A percentile compares a stretch with the other conserved stretches of the same genome.
Evolutionary conservation across 169 alveolate genomes (phyloP).

Genomic region (Cryptosporidium canis): DNA sequence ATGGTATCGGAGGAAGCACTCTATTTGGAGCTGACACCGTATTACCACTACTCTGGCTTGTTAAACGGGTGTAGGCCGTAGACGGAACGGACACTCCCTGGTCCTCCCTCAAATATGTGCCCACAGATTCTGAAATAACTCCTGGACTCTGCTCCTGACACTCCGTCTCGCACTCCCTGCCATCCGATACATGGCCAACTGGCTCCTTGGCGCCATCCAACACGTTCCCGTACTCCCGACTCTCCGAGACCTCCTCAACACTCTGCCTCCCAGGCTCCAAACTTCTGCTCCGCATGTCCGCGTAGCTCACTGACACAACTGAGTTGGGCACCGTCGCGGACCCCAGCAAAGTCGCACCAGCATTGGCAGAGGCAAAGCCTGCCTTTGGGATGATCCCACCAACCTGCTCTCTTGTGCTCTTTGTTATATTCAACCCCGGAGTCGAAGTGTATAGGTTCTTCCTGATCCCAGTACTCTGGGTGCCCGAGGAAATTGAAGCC

Average conservation of each 20-base stretch:
- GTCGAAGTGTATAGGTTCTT: constrained; percentile 50
- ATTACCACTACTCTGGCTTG: background rate
- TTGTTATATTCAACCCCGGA: constrained; percentile 45
- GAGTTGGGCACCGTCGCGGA: background rate
- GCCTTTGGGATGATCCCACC: constrained; percentile 19
- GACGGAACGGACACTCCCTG: background rate
- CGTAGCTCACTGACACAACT: background rate
- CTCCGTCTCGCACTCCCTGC: background rate
- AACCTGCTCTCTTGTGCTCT: background rate
- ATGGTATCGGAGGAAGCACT: constrained; percentile 37
- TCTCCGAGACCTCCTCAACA: background rate
- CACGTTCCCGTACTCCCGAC: background rate
- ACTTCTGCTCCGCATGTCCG: background rate
- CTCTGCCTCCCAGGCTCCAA: background rate
- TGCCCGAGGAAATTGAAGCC: constrained; percentile 4
- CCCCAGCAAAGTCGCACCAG: background rate
- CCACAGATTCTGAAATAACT: background rate
- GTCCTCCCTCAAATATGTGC: background rate
- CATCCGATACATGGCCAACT: background rate
- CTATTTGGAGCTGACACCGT: background rate
- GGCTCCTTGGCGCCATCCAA: background rate
- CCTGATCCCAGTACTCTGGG: constrained; percentile 2
- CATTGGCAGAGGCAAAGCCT: background rate
- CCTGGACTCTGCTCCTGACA: constrained; percentile 4
- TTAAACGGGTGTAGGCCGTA: background rate